Percentiles rank a stretch among this genome's conserved stretches.
Evolutionary conservation across 768 basidiomycete species (phyloP).

Genomic region (Dictyophora rubrovolvata): DNA sequence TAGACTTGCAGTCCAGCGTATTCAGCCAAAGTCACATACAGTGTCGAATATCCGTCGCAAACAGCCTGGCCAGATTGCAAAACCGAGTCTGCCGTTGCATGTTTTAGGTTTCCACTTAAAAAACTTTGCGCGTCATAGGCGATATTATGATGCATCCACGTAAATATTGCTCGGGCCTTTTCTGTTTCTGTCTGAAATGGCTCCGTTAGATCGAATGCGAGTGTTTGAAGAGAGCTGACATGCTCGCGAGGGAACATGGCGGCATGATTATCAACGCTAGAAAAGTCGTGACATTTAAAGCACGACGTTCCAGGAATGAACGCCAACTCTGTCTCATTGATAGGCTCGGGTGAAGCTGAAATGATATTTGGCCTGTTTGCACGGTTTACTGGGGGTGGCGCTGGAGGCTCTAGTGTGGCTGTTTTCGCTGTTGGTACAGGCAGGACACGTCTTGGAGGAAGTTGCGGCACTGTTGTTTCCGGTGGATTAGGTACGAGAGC

Average conservation of each 20-base stretch:
- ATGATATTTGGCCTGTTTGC: no score
- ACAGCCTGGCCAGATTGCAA: constrained; percentile 4
- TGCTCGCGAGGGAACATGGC: constrained; percentile 1
- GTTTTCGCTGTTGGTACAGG: no score
- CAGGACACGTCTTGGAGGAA: no score
- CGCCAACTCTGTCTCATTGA: no score
- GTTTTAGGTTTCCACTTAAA: background rate
- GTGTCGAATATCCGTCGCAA: constrained; percentile 5
- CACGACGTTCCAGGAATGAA: background rate
- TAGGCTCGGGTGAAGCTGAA: no score
- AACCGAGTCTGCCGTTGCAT: background rate
- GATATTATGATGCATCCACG: constrained; percentile 10
- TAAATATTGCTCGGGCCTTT: constrained; percentile 5
- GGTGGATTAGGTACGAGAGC: no score
- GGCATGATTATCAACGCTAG: background rate
- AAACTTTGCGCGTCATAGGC: constrained; percentile 2
- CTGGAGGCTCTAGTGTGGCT: no score
- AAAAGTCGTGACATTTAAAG: constrained; percentile 3
- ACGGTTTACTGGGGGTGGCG: no score
- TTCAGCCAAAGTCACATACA: background rate
- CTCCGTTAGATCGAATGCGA: constrained; percentile 2
- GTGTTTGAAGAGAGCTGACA: background rate
- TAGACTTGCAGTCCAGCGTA: background rate
- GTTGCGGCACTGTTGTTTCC: no score
- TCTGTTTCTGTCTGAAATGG: background rate